Conservation (phyloP, 1,284 basidiomycete genomes). For the Papiliotrema laurentii region DNA sequence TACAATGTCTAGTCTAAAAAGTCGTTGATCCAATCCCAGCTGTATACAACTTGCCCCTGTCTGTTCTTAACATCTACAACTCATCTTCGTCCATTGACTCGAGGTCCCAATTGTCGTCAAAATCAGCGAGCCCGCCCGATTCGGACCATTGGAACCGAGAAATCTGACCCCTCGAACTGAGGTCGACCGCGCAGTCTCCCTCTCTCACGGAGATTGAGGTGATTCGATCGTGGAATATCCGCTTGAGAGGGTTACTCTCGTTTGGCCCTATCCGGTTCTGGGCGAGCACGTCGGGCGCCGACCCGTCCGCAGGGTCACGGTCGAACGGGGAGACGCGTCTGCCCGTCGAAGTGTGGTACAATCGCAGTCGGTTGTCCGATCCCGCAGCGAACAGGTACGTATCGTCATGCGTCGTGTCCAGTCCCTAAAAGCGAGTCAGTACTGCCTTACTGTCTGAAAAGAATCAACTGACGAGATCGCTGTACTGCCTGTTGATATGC, state of each 20-base stretch:
- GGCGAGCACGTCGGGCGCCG: not conserved
- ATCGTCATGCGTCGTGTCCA: conserved; percentile 31
- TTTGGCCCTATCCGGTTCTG: not conserved
- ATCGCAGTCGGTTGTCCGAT: conserved; percentile 30
- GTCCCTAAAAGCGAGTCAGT: conserved; percentile 10
- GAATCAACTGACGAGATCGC: conserved; percentile 20
- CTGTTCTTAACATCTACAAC: no score
- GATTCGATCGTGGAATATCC: conserved; percentile 13
- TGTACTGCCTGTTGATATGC: conserved; percentile 32
- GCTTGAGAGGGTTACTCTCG: conserved; percentile 14
- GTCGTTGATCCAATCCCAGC: no score
- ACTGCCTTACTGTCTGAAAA: not conserved
- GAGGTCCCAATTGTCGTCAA: no score
- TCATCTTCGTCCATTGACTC: no score
- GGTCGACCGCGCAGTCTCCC: conserved; percentile 21
- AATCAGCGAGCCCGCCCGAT: not conserved
- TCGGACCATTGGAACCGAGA: conserved; percentile 12
- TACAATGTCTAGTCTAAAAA: no score
- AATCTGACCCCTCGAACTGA: conserved; percentile 18
- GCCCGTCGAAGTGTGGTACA: conserved; percentile 32
- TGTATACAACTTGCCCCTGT: no score
- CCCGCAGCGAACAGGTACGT: conserved; percentile 30
- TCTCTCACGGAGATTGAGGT: conserved; percentile 17
- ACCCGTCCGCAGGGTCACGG: no score
- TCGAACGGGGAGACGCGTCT: conserved; percentile 4